phyloP scores from a whole-genome alignment of 2,329 filamentous ascomycete species.

The Tolypocladium amazonense region DNA sequence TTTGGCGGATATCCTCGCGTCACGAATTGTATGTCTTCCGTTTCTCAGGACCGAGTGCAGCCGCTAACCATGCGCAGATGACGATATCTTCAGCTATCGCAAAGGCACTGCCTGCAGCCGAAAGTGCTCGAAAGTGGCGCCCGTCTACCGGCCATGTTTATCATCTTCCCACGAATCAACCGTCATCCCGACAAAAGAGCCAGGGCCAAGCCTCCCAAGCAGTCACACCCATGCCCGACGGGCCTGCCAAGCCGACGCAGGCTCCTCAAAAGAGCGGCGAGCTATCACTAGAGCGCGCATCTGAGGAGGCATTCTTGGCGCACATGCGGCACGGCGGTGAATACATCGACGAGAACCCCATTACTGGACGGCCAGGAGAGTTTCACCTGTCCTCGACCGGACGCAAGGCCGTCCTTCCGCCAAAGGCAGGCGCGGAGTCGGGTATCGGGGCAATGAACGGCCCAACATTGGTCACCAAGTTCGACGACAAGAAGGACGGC shows the following conservation, averaged over 20 bases:
- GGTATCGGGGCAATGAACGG: constrained; percentile 24
- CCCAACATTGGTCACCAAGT: constrained; percentile 29
- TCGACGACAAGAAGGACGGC: constrained; percentile 33
- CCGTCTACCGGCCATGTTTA: constrained; percentile 44
- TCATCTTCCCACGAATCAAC: constrained; percentile 22
- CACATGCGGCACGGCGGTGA: constrained; percentile 51
- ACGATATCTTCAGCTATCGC: constrained; percentile 44
- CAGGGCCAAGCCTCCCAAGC: constrained; percentile 27
- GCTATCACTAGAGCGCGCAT: constrained; percentile 31
- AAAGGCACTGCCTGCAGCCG: constrained; percentile 39
- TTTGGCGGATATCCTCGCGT: constrained; percentile 47
- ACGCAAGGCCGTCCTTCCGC: constrained; percentile 30
- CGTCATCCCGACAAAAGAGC: constrained; percentile 14
- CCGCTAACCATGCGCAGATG: constrained; percentile 24
- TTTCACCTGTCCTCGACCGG: constrained; percentile 55
- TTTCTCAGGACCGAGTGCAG: neutral
- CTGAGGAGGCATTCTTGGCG: constrained; percentile 47
- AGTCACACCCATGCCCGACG: constrained; percentile 36
- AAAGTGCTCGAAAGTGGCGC: constrained; percentile 42
- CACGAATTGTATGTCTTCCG: constrained; percentile 39
- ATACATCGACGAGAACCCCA: constrained; percentile 58
- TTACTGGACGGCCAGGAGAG: constrained; percentile 54
- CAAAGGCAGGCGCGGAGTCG: constrained; percentile 17
- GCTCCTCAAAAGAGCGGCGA: constrained; percentile 26
- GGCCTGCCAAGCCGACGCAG: constrained; percentile 13